These are phyloP conservation scores for Elymus sibiricus DNA, from an alignment of 176 grass and related monocot species.

Conservation along the genomic window DNA sequence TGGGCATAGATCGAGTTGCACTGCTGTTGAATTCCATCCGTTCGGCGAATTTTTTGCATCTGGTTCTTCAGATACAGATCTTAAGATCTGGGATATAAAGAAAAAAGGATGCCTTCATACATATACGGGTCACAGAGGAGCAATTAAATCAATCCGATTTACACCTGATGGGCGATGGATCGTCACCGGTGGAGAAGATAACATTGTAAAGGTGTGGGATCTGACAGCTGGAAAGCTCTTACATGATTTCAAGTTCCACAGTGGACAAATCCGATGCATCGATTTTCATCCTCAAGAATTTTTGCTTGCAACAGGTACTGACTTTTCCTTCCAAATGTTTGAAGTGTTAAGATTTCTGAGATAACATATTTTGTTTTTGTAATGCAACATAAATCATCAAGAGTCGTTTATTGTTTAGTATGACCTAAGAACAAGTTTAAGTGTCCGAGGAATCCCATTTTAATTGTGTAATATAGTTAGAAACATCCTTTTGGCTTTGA, in stretches of 20 bases:
- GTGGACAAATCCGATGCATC: constrained; percentile 66
- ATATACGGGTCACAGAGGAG: constrained; percentile 77
- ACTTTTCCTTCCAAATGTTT: constrained; percentile 11
- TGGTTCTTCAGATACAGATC: constrained; percentile 90
- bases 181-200: constrained; percentile 97
- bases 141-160: constrained; percentile 83
- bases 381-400: not conserved
- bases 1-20: constrained; percentile 83
- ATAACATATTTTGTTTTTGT: not conserved
- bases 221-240: constrained; percentile 95
- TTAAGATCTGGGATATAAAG: constrained; percentile 99
- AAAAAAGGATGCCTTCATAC: constrained; percentile 99
- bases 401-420: not conserved
- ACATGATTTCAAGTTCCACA: constrained; percentile 97
- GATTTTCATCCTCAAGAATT: constrained; percentile 96
- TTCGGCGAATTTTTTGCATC: constrained; percentile 99
- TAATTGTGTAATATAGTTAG: not conserved
- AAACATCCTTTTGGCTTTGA: not conserved
- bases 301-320: constrained; percentile 91
- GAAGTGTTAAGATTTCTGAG: not conserved
- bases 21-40: constrained; percentile 89
- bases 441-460: not conserved
- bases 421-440: not conserved
- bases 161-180: constrained; percentile 97
- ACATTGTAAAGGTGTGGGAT: constrained; percentile 94